Base-by-base conservation (phyloP, 2,329 filamentous ascomycete species). In the Aureobasidium subglaciale region DNA sequence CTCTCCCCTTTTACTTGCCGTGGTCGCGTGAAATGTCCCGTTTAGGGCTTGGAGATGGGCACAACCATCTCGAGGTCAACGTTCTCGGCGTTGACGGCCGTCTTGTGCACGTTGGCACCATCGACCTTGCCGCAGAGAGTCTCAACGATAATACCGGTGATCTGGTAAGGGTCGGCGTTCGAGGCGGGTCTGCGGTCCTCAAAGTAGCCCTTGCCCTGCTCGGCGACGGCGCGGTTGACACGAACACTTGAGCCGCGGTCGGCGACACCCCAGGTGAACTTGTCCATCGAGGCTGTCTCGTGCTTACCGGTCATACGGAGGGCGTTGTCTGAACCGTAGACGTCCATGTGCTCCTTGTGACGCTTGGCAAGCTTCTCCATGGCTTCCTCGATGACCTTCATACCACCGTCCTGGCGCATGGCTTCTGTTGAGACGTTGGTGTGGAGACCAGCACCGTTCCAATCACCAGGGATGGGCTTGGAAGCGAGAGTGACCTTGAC, bases 291-390 rank as follows among this genome's bases (percentile, higher is more conserved):
- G 43, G 91, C 91, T 10, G 93, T 99, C 84, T 99, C 93, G 76
- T 96, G 90, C 63, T 82, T 81, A 65, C 93, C 93, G 53, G 92
- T 97, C 66, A 97, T 87, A 70, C 93, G 91, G 65, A 87, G 82
- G 65, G 93, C 90, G 79, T 99, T 99, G 73, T 91, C 92, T 79
- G 95, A 89, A 68, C 93, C 90, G 71, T 96, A 96, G 64, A 95
- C 90, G 64, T 86, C 85, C 75, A 95, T 95, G 73, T 79, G 76
- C 67, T 78, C 76, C 58, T 67, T 70, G 63, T 79, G 76, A 64
- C 76, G 74, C 57, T 64, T 67, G 56, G 72, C 67, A 35, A 80
- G 74, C 68, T 76, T 75, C 70, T 79, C 75, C 72, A 79, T 83
- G 88, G 91, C 80, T 32, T 69, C 71, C 70, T 97, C 91, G 63